Evolutionary conservation across 1,284 basidiomycete species (phyloP).

Genomic region (Agaricales sp.): DNA sequence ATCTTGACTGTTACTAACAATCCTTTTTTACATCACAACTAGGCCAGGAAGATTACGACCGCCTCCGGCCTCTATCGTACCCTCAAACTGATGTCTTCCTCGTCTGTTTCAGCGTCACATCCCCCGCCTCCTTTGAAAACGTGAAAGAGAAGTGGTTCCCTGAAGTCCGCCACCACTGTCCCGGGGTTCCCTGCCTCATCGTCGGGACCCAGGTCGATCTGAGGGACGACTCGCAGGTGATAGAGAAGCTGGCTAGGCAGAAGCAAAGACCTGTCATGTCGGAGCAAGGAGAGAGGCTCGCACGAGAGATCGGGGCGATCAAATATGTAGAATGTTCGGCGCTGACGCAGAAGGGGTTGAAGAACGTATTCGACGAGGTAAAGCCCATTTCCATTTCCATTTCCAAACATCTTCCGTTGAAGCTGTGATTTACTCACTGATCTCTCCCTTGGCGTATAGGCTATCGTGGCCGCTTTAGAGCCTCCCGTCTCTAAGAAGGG

Average conservation of each 20-base stretch:
- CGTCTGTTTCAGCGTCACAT: slow-evolving; percentile 98
- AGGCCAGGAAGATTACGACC: slow-evolving; percentile 99
- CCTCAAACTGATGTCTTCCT: slow-evolving; percentile 99
- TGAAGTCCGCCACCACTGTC: slow-evolving; percentile 99
- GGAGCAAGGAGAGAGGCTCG: slow-evolving; percentile 90
- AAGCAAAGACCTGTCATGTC: slow-evolving; percentile 89
- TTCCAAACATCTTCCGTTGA: slow-evolving; percentile 6
- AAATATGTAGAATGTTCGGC: slow-evolving; percentile 99
- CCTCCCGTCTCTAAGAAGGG: slow-evolving; percentile 86
- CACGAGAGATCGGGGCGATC: slow-evolving; percentile 92
- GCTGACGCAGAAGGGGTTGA: slow-evolving; percentile 96
- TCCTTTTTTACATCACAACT: slow-evolving; percentile 14
- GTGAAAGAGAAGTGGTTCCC: slow-evolving; percentile 99
- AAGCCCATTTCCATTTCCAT: slow-evolving; percentile 24
- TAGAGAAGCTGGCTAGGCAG: slow-evolving; percentile 92
- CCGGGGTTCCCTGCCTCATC: slow-evolving; percentile 98
- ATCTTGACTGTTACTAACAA: slow-evolving; percentile 4
- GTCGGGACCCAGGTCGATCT: slow-evolving; percentile 98
- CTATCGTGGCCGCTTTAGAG: slow-evolving; percentile 96
- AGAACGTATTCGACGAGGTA: slow-evolving; percentile 99
- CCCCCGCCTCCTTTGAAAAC: slow-evolving; percentile 98
- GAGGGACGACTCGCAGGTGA: slow-evolving; percentile 86
- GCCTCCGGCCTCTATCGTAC: slow-evolving; percentile 96
- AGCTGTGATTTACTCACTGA: slow-evolving; percentile 9
- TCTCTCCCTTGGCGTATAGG: slow-evolving; percentile 36